Conservation (phyloP, 352 stramenopile species). For the Globisporangium polare region DNA sequence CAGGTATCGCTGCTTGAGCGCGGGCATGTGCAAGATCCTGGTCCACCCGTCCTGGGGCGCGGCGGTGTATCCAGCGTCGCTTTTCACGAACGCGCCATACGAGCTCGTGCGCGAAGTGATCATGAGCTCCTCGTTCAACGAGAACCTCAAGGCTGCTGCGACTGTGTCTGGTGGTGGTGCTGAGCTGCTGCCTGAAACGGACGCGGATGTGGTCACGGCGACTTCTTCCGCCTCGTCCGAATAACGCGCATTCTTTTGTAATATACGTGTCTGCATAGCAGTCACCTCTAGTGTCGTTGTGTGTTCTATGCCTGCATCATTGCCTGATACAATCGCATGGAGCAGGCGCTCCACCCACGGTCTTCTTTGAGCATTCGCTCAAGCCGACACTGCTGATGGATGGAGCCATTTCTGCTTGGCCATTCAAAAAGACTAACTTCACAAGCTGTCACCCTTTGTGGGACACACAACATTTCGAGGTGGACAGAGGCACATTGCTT, state of each 20-base stretch:
- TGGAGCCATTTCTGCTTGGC: slow-evolving; percentile 8
- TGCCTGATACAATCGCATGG: background rate
- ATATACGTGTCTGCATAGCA: slow-evolving; percentile 11
- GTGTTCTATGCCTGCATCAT: background rate
- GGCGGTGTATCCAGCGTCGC: slow-evolving; percentile 94
- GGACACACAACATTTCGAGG: background rate
- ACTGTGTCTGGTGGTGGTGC: slow-evolving; percentile 12
- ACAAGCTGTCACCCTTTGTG: background rate
- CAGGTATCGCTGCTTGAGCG: slow-evolving; percentile 78
- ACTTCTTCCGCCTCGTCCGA: background rate
- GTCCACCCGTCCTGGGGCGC: slow-evolving; percentile 94
- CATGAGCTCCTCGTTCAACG: slow-evolving; percentile 25
- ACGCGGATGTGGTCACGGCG: background rate
- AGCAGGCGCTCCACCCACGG: background rate
- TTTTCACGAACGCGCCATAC: slow-evolving; percentile 93
- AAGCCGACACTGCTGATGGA: no score
- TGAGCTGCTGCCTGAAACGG: slow-evolving; percentile 20
- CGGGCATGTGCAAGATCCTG: slow-evolving; percentile 96
- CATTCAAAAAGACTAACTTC: background rate
- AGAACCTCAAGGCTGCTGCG: slow-evolving; percentile 5
- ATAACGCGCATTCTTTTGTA: slow-evolving; percentile 10
- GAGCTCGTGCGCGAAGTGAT: slow-evolving; percentile 71
- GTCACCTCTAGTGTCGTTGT: background rate
- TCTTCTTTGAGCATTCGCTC: background rate
- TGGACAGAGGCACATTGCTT: background rate